These are phyloP conservation scores for Fusarium multiceps DNA, from an alignment of 2,329 filamentous ascomycete species.

Conservation along the genomic window DNA sequence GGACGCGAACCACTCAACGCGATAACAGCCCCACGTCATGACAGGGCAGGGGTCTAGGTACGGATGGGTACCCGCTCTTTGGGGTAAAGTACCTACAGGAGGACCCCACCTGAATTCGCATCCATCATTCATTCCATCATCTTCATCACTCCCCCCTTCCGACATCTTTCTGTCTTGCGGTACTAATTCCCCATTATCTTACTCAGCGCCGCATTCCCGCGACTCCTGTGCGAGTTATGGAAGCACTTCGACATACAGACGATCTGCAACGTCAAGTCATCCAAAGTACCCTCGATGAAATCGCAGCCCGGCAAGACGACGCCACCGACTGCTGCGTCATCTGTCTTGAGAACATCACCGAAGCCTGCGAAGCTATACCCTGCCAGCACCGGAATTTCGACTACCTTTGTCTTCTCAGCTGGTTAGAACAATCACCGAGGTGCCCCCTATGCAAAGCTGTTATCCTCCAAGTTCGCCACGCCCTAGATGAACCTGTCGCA, in stretches of 20 bases:
- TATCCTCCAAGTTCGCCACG: slow-evolving; percentile 72
- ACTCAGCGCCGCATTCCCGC: not conserved
- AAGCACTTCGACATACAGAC: slow-evolving; percentile 39
- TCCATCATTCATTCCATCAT: slow-evolving; percentile 3
- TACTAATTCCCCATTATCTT: not conserved
- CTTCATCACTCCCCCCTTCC: slow-evolving; percentile 1
- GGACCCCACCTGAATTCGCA: slow-evolving; percentile 7
- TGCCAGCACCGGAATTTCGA: slow-evolving; percentile 87
- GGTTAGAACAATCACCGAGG: slow-evolving; percentile 76
- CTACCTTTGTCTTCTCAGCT: slow-evolving; percentile 84
- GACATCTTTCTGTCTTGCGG: not conserved
- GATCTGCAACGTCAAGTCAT: slow-evolving; percentile 56
- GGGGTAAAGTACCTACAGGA: not conserved
- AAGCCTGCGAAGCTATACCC: slow-evolving; percentile 76
- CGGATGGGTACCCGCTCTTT: not conserved
- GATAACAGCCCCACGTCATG: slow-evolving; percentile 39
- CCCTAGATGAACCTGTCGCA: slow-evolving; percentile 61
- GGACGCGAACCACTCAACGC: slow-evolving; percentile 44
- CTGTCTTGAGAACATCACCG: slow-evolving; percentile 81
- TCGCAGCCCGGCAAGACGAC: slow-evolving; percentile 46
- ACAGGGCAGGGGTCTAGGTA: not conserved
- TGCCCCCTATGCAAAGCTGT: slow-evolving; percentile 82
- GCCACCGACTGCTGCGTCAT: slow-evolving; percentile 76
- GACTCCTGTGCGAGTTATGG: slow-evolving; percentile 26
- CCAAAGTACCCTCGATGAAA: slow-evolving; percentile 58